A percentile compares a stretch with the other conserved stretches of the same genome.
Conservation (phyloP, 352 stramenopile genomes). For the Phytophthora constricta region DNA sequence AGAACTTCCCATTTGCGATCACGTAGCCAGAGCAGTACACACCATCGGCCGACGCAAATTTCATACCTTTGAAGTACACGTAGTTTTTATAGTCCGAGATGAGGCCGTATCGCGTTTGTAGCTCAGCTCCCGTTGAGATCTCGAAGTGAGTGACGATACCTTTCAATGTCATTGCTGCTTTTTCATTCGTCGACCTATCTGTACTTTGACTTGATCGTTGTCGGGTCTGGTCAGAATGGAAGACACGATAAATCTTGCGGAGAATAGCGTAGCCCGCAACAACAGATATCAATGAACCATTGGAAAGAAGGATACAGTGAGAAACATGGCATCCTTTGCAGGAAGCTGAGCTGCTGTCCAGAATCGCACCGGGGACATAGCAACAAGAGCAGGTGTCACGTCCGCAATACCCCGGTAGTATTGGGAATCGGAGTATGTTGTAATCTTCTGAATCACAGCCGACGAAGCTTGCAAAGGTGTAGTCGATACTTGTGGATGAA, state of each 20-base stretch:
- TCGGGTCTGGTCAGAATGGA: slow-evolving; percentile 1
- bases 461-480: not conserved
- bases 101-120: slow-evolving; percentile 24
- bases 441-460: not conserved
- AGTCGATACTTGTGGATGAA: not conserved
- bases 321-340: not conserved
- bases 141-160: slow-evolving; percentile 21
- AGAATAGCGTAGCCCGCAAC: not conserved
- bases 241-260: slow-evolving; percentile 1
- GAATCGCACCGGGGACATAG: slow-evolving; percentile 8
- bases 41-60: slow-evolving; percentile 31
- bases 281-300: slow-evolving; percentile 1
- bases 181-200: not conserved
- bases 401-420: not conserved
- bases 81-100: slow-evolving; percentile 34
- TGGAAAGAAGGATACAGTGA: not conserved
- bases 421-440: not conserved
- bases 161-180: not conserved
- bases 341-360: slow-evolving; percentile 4
- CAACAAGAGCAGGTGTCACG: not conserved
- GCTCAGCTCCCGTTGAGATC: slow-evolving; percentile 16
- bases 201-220: not conserved
- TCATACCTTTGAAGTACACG: slow-evolving; percentile 32
- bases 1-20: slow-evolving; percentile 31
- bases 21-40: slow-evolving; percentile 38